A percentile compares a stretch with the other conserved stretches of the same genome.
Conservation (phyloP, 2,329 filamentous ascomycete species). For the Onygenales sp. region DNA sequence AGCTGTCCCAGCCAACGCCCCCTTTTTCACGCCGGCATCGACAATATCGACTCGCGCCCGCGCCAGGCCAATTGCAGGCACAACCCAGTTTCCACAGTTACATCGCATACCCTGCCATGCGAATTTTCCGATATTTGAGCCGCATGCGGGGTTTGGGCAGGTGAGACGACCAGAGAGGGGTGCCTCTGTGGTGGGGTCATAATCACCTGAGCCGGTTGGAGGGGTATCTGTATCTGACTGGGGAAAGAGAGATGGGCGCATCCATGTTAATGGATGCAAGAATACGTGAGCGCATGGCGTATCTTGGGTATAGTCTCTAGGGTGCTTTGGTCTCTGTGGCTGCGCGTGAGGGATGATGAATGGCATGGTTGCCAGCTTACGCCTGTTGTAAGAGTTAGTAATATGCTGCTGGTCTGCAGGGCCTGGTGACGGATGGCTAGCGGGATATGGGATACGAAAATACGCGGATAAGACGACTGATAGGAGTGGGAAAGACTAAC, state of each 20-base stretch:
- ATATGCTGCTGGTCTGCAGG: not conserved
- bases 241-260: constrained; percentile 64
- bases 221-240: constrained; percentile 5
- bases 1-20: constrained; percentile 14
- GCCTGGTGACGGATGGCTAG: not conserved
- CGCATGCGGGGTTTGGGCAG: constrained; percentile 72
- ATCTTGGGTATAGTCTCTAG: constrained; percentile 16
- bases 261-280: constrained; percentile 88
- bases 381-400: constrained; percentile 29
- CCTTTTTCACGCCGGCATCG: constrained; percentile 15
- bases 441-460: not conserved
- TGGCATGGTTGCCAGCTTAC: constrained; percentile 51
- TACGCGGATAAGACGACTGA: constrained; percentile 3
- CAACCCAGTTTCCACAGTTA: constrained; percentile 82
- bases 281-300: constrained; percentile 73
- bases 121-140: constrained; percentile 79
- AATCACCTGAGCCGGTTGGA: constrained; percentile 3
- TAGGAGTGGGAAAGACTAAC: constrained; percentile 32
- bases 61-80: constrained; percentile 79
- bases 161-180: constrained; percentile 73
- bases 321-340: constrained; percentile 14
- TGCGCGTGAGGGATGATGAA: constrained; percentile 58
- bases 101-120: constrained; percentile 94
- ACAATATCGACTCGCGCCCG: constrained; percentile 73
- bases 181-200: constrained; percentile 45